Percentiles rank a stretch among this genome's conserved stretches.
phyloP scores from a whole-genome alignment of 2,329 filamentous ascomycete genomes.

The Dissoconium aciculare region DNA sequence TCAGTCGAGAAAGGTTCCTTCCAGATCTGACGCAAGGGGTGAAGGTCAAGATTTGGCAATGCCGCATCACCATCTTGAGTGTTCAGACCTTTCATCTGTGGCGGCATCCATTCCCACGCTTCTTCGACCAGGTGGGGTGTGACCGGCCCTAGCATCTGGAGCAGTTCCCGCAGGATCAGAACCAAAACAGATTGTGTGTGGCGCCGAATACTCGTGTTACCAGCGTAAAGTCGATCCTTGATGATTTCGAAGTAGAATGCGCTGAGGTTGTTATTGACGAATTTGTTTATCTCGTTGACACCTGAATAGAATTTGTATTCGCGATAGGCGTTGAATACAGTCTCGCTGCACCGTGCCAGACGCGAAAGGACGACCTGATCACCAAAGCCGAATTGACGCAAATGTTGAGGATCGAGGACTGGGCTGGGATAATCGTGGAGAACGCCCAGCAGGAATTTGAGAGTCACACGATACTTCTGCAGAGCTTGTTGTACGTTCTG shows the following conservation, averaged over 20 bases:
- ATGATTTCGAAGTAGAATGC: constrained; percentile 87
- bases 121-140: constrained; percentile 77
- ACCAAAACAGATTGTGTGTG: constrained; percentile 43
- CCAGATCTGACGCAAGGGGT: constrained; percentile 19
- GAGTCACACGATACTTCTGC: constrained; percentile 74
- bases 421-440: constrained; percentile 29
- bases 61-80: background rate
- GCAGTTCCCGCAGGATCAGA: constrained; percentile 53
- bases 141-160: constrained; percentile 67
- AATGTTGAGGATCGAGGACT: constrained; percentile 3
- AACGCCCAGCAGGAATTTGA: constrained; percentile 79
- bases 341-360: constrained; percentile 48
- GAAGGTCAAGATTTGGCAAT: constrained; percentile 3
- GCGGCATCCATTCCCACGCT: constrained; percentile 64
- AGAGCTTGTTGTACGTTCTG: constrained; percentile 60
- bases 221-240: constrained; percentile 86
- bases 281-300: constrained; percentile 58
- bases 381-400: constrained; percentile 13
- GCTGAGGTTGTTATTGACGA: constrained; percentile 70
- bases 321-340: constrained; percentile 50
- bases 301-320: constrained; percentile 74
- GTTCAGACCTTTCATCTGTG: constrained; percentile 11
- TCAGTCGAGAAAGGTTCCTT: constrained; percentile 9
- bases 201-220: constrained; percentile 47
- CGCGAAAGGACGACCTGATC: constrained; percentile 69